Evolutionary conservation across 2,329 filamentous ascomycete genomes (phyloP).

Genomic region (Stemphylium lycopersici): DNA sequence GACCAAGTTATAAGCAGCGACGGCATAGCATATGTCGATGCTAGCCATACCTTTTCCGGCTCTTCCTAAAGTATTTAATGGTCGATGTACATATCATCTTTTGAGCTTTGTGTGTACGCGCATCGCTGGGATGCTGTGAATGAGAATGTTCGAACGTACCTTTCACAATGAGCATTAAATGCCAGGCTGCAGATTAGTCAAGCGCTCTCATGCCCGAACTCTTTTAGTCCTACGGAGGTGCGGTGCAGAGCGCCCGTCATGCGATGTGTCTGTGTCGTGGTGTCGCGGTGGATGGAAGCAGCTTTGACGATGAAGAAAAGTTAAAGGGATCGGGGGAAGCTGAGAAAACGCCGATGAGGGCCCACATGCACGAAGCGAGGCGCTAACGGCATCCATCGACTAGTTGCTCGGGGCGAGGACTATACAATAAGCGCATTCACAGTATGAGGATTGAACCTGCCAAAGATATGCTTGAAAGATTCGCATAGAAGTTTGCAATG

Average conservation of each 20-base stretch:
- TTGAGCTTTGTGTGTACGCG: constrained; percentile 23
- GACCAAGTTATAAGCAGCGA: constrained; percentile 59
- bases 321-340: constrained; percentile 5
- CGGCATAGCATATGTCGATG: constrained; percentile 57
- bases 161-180: background rate
- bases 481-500: background rate
- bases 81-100: constrained; percentile 46
- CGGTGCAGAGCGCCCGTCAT: background rate
- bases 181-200: background rate
- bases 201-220: background rate
- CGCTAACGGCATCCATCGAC: constrained; percentile 9
- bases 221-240: background rate
- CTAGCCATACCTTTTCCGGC: constrained; percentile 60
- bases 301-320: constrained; percentile 12
- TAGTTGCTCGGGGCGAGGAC: background rate
- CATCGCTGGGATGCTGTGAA: constrained; percentile 2
- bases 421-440: background rate
- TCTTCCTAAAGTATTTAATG: constrained; percentile 56
- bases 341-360: constrained; percentile 4
- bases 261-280: background rate
- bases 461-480: no score
- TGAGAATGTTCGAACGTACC: constrained; percentile 19
- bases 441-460: background rate
- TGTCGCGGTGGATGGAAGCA: background rate
- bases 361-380: constrained; percentile 7